These are phyloP conservation scores for Nannochloropsis salina DNA, from an alignment of 108 stramenopile genomes.

Conservation along the genomic window DNA sequence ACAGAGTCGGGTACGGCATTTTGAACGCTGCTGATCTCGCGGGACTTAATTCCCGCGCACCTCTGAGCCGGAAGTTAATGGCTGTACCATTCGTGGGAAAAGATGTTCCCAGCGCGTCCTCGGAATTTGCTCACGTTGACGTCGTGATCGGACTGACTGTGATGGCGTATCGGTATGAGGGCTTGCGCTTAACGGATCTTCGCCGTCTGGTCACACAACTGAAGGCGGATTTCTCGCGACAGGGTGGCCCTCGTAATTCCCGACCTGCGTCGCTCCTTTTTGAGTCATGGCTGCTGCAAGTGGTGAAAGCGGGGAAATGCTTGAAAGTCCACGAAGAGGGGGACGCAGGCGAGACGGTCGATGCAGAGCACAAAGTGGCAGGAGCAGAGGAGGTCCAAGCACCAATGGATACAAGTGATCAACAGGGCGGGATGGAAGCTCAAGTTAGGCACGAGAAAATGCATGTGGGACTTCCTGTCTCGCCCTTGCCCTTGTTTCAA, in stretches of 20 bases:
- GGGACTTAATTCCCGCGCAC: slow-evolving; percentile 20
- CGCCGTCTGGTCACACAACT: slow-evolving; percentile 5
- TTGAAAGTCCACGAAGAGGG: background rate
- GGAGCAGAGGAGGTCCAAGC: background rate
- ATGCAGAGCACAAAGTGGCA: background rate
- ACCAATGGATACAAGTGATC: background rate
- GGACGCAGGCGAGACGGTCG: background rate
- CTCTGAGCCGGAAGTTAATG: slow-evolving; percentile 28
- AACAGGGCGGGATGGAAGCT: background rate
- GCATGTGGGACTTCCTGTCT: background rate
- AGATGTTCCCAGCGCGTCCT: slow-evolving; percentile 40
- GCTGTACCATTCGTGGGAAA: slow-evolving; percentile 53
- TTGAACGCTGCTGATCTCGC: slow-evolving; percentile 30
- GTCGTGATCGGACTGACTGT: slow-evolving; percentile 45
- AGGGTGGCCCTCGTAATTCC: slow-evolving; percentile 18
- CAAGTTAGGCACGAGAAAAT: background rate
- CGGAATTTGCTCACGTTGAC: slow-evolving; percentile 50
- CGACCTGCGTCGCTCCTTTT: background rate
- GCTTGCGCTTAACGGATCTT: slow-evolving; percentile 24
- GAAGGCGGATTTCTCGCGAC: background rate
- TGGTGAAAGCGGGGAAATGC: slow-evolving; percentile 1
- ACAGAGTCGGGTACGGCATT: slow-evolving; percentile 48
- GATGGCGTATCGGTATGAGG: slow-evolving; percentile 39
- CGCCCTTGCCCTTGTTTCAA: background rate
- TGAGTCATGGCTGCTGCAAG: slow-evolving; percentile 2